phyloP scores from a whole-genome alignment of 345 rosid species.

The Bruguiera parviflora region DNA sequence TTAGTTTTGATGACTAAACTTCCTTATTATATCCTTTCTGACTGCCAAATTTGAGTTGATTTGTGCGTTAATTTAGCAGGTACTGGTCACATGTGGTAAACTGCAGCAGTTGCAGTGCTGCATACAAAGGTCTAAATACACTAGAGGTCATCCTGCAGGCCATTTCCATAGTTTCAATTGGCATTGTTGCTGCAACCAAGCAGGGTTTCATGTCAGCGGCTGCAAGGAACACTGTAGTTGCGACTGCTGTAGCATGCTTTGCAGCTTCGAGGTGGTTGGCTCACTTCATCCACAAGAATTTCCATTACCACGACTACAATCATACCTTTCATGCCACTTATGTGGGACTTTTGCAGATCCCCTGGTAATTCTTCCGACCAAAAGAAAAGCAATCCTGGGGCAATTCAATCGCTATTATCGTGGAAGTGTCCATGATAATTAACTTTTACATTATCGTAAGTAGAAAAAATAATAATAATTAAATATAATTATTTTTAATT shows the following conservation, averaged over 20 bases:
- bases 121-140: constrained; percentile 56
- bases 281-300: constrained; percentile 67
- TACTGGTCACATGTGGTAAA: constrained; percentile 85
- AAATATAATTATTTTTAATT: no score
- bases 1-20: no score
- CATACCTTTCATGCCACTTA: constrained; percentile 49
- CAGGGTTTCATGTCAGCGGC: constrained; percentile 39
- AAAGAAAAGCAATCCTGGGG: no score
- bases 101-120: constrained; percentile 73
- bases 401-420: no score
- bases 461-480: no score
- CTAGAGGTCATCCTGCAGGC: constrained; percentile 59
- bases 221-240: constrained; percentile 38
- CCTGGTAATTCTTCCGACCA: no score
- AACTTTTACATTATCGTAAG: no score
- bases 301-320: constrained; percentile 72
- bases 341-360: no score
- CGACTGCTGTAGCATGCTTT: constrained; percentile 55
- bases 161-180: constrained; percentile 46
- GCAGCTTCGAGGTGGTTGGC: constrained; percentile 78
- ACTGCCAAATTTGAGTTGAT: no score
- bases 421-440: no score
- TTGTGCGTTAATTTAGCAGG: constrained; percentile 30
- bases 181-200: constrained; percentile 54
- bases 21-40: no score